Evolutionary conservation across 495 filamentous ascomycete genomes (phyloP).

Genomic region (Trichoderma gamsii): DNA sequence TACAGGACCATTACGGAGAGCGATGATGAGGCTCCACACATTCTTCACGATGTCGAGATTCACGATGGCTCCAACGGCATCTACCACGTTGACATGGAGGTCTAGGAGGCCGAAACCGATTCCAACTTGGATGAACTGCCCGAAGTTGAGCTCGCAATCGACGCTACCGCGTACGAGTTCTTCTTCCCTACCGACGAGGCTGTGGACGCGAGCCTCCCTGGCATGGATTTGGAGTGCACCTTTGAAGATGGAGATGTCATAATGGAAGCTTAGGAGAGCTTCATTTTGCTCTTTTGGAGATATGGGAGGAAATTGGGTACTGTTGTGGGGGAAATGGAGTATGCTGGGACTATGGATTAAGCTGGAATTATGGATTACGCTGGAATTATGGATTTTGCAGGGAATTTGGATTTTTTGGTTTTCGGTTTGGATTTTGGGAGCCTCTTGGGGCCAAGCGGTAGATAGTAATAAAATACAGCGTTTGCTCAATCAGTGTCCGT

Average conservation of each 20-base stretch:
- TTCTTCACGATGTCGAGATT: conserved; percentile 7
- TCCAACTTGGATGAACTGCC: neutral
- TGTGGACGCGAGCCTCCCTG: conserved; percentile 4
- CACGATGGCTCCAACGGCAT: neutral
- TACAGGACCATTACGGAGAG: neutral
- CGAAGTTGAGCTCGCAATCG: conserved; percentile 5
- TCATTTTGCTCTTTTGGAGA: neutral
- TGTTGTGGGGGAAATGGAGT: neutral
- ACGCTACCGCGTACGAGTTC: neutral
- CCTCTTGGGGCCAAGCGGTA: too few relatives aligned
- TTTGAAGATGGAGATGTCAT: neutral
- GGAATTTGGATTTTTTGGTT: too few relatives aligned
- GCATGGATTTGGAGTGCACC: neutral
- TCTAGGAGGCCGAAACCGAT: neutral
- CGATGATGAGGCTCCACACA: neutral
- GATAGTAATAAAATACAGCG: too few relatives aligned
- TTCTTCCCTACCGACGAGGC: neutral
- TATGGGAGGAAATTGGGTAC: too few relatives aligned
- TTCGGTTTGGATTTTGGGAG: too few relatives aligned
- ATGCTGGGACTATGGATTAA: too few relatives aligned
- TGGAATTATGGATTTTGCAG: too few relatives aligned
- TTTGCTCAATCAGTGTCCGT: too few relatives aligned
- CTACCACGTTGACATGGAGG: neutral
- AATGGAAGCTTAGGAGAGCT: neutral
- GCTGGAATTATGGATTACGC: too few relatives aligned